Base-by-base conservation (phyloP, 352 stramenopile genomes). In the Aphanomyces euteiches region DNA sequence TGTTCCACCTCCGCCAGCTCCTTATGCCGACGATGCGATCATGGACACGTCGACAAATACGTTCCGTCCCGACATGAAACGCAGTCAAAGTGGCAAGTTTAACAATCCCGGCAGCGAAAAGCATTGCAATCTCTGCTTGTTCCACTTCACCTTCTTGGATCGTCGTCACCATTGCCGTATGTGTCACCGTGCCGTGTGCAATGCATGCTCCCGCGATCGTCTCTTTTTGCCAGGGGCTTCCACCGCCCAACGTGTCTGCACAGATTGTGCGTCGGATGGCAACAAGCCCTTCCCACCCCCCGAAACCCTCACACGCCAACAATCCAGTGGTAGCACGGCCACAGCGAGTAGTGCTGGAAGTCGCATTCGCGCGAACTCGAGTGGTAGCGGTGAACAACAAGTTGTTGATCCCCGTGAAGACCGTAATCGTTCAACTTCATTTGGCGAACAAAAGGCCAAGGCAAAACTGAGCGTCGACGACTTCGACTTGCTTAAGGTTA, bases 401-500 rank as follows among this genome's bases (percentile, higher is more conserved):
- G 38, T 61, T n/a, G 34, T 59, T 41, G 64, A 70, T 12, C 28
- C 64, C 8, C 64, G 64, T 17, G 43, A 70, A 36, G 64, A 70
- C 5, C 64, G 64, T 7, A 47, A 41, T n/a, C 64, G 64, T 47
- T 57, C 61, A 72, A 81, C 50, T 73, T 79, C 28, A 77, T 82
- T 58, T 86, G 69, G 72, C 1, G 61, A 66, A 47, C 43, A 70
- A 36, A 70, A 73, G 38, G 34, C 61, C 13, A 90, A 89, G 71
- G 76, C 72, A 1, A 93, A 93, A 72, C 77, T 94, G 28, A 88
- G 81, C 59, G 87, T 97, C 17, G 90, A 97, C 47, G 95, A 98
- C 77, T 98, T 98, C 72, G 89, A 98, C 66, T 73, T 98, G 72
- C 80, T 98, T 7, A 97, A 97, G 76, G 92, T 98, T 19, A 95